These are phyloP conservation scores for Cyberlindnera veronae DNA, from an alignment of 805 yeast genomes.

Conservation along the genomic window DNA sequence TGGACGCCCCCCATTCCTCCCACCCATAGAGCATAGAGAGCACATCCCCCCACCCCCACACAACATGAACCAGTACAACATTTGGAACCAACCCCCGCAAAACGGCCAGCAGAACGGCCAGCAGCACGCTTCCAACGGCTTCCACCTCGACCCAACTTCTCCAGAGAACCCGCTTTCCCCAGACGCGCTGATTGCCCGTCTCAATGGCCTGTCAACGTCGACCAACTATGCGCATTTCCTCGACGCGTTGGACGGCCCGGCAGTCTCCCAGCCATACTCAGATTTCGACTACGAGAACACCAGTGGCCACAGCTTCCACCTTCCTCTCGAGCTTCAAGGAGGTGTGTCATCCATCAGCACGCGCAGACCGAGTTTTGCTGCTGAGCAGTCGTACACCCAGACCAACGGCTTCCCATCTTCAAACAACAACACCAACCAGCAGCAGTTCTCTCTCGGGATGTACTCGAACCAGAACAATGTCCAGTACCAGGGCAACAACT, in stretches of 20 bases:
- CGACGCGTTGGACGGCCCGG: constrained; percentile 2
- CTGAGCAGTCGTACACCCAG: constrained; percentile 42
- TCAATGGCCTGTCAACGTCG: constrained; percentile 21
- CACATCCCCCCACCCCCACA: too few species aligned
- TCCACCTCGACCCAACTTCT: too few species aligned
- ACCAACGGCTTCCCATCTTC: background rate
- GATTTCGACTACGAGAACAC: background rate
- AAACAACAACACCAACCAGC: constrained; percentile 15
- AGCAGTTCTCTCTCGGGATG: constrained; percentile 8
- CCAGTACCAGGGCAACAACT: constrained; percentile 2
- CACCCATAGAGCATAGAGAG: background rate
- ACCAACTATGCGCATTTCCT: constrained; percentile 12
- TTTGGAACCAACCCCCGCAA: constrained; percentile 18
- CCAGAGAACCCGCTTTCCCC: constrained; percentile 17
- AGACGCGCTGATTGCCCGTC: constrained; percentile 23
- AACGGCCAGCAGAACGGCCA: constrained; percentile 3
- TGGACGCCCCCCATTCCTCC: background rate
- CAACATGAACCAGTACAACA: constrained; percentile 16
- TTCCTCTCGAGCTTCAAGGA: constrained; percentile 62
- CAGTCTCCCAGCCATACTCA: background rate
- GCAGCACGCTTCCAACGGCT: constrained; percentile 1
- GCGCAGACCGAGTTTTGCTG: constrained; percentile 72
- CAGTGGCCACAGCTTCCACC: constrained; percentile 14
- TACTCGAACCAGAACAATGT: constrained; percentile 9
- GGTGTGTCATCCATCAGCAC: constrained; percentile 59